Conservation (phyloP, 2,329 filamentous ascomycete genomes). For the Xylaria sp. region DNA sequence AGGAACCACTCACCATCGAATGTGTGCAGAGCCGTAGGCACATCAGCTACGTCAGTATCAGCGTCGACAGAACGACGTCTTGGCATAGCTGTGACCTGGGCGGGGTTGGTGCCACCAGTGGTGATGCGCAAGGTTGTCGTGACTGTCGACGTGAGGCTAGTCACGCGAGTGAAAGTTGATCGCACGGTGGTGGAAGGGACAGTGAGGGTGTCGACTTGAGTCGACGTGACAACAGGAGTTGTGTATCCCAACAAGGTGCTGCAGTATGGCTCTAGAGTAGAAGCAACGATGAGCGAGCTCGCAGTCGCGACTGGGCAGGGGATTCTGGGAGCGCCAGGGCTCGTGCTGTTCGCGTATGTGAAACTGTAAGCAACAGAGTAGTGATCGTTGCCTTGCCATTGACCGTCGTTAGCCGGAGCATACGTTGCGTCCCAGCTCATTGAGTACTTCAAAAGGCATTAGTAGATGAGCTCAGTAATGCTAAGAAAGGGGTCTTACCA, state of each 20-base stretch:
- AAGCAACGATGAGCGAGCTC: neutral
- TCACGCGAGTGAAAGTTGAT: neutral
- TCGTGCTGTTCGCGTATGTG: neutral
- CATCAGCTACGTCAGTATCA: neutral
- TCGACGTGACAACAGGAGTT: neutral
- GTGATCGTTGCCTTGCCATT: neutral
- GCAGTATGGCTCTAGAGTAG: neutral
- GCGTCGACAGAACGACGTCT: neutral
- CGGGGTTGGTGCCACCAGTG: neutral
- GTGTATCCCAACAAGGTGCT: neutral
- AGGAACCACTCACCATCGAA: neutral
- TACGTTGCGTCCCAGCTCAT: neutral
- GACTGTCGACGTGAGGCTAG: neutral
- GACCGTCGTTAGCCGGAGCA: neutral
- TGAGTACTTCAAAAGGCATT: neutral
- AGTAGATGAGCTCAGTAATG: neutral
- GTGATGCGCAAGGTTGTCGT: neutral
- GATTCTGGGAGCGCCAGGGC: neutral
- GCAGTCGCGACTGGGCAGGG: neutral
- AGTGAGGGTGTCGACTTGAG: neutral
- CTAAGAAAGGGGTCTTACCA: neutral
- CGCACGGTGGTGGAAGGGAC: neutral
- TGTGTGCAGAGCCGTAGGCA: neutral
- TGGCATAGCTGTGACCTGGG: neutral
- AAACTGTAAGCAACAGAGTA: neutral